Conservation (phyloP, 192 early-diverging fungal genomes). For the Bifiguratus adelaidae region DNA sequence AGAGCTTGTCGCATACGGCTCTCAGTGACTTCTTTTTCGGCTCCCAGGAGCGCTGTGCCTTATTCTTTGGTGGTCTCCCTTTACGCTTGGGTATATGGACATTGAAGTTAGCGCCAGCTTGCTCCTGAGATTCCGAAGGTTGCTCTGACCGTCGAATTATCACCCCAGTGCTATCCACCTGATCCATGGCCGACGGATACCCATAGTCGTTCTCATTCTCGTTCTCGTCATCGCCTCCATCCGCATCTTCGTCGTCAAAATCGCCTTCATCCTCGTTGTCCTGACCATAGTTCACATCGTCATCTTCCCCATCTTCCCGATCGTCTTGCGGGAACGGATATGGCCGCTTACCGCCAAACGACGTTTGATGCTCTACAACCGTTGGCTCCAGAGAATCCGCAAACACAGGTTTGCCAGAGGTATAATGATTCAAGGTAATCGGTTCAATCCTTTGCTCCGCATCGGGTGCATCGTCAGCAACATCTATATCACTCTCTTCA, state of each 20-base stretch:
- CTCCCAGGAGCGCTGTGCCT: conserved; percentile 14
- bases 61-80: conserved; percentile 15
- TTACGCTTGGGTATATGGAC: background rate
- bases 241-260: conserved; percentile 15
- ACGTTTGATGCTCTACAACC: too few relatives aligned
- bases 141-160: background rate
- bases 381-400: background rate
- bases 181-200: background rate
- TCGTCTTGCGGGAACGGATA: conserved; percentile 12
- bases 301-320: conserved; percentile 20
- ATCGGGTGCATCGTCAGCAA: background rate
- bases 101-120: background rate
- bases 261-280: conserved; percentile 5
- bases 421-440: background rate
- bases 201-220: conserved; percentile 16
- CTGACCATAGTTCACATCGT: conserved; percentile 7
- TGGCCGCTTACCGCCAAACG: too few relatives aligned
- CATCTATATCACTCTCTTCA: background rate
- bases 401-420: background rate
- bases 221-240: conserved; percentile 15
- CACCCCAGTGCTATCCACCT: background rate
- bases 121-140: background rate
- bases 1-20: conserved; percentile 45
- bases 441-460: background rate
- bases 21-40: conserved; percentile 39